phyloP scores from a whole-genome alignment of 768 basidiomycete genomes.

The Lactifluus rugatus region DNA sequence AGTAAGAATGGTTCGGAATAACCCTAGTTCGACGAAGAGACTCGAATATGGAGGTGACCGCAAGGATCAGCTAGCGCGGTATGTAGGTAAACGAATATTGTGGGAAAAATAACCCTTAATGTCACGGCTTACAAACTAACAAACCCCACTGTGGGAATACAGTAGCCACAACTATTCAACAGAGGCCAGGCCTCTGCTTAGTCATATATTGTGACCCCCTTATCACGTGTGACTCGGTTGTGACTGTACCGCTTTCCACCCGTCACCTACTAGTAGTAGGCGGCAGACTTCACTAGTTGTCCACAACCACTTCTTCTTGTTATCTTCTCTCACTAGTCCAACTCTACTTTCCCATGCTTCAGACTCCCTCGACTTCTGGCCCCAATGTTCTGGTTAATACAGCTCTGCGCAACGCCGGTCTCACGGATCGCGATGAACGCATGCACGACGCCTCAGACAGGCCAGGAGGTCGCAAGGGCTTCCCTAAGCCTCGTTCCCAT shows the following conservation, averaged over 20 bases:
- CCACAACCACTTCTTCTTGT: neutral
- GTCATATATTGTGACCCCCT: neutral
- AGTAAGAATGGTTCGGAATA: conserved; percentile 11
- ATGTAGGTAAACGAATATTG: conserved; percentile 15
- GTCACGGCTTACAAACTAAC: conserved; percentile 18
- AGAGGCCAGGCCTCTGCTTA: too few relatives aligned
- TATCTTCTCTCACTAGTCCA: neutral
- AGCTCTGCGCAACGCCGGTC: conserved; percentile 60
- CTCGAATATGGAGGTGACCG: conserved; percentile 15
- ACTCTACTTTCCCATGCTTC: conserved; percentile 36
- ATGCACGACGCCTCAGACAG: conserved; percentile 66
- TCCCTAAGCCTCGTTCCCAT: conserved; percentile 51
- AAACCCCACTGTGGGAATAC: neutral
- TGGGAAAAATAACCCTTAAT: conserved; percentile 11
- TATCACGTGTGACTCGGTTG: conserved; percentile 8
- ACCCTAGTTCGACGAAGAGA: conserved; percentile 9
- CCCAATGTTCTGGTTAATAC: conserved; percentile 48
- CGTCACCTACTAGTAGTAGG: too few relatives aligned
- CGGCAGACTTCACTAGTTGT: too few relatives aligned
- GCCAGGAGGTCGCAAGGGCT: conserved; percentile 64
- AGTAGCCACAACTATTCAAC: too few relatives aligned
- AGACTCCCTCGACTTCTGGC: conserved; percentile 50
- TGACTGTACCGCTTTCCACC: too few relatives aligned
- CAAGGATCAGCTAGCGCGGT: neutral
- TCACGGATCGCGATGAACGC: conserved; percentile 64